Base-by-base conservation (phyloP, 2,329 filamentous ascomycete genomes). In the Pseudopithomyces chartarum region DNA sequence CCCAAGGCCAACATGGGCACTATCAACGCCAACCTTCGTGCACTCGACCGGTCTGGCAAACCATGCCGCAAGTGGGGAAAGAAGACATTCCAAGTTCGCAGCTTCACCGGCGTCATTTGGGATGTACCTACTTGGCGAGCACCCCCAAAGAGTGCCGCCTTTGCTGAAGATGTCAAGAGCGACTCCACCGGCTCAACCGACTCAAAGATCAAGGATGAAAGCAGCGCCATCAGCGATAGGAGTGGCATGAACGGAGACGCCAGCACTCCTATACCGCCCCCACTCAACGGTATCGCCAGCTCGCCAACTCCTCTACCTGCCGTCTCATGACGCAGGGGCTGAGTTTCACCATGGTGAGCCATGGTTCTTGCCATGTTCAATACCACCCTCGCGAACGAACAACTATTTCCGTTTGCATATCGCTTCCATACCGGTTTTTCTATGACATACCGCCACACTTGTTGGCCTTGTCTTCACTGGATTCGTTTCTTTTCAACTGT, bases 1-100 rank as follows among this genome's bases (percentile, higher is more conserved):
- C 95, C 95, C 65, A 98, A 97, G 78, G 94, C 94, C 50, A 98
- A 97, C 75, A 91, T 94, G 69, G 95, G 95, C 62, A 94, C 94
- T 57, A 99, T 99, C 83, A 99, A 99, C 73, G 95, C 95, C 53
- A 91, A 92, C 51, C 88, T 99, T 48, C 91, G 95, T 54, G 94
- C 95, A 12, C 90, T 99, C 62, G 95, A 99, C 77, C 89, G 94
- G 59, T 90, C 90, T 7, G 94, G 94, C 64, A 90, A 94, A 70
- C 93, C 95, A 10, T 97, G 93, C 77, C 90, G 94, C 63, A 93
- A 88, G 75, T 99, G 95, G 95, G 83, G 87, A 73, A 91, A 88
- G 76, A 92, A 92, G 61, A 85, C 87, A 54, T 91, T 98, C 73
- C 84, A 83, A 47, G 81, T 98, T 66, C 97, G 96, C 82, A 96